Base-by-base conservation (phyloP, 441 rosid species). In the Metrosideros polymorpha region DNA sequence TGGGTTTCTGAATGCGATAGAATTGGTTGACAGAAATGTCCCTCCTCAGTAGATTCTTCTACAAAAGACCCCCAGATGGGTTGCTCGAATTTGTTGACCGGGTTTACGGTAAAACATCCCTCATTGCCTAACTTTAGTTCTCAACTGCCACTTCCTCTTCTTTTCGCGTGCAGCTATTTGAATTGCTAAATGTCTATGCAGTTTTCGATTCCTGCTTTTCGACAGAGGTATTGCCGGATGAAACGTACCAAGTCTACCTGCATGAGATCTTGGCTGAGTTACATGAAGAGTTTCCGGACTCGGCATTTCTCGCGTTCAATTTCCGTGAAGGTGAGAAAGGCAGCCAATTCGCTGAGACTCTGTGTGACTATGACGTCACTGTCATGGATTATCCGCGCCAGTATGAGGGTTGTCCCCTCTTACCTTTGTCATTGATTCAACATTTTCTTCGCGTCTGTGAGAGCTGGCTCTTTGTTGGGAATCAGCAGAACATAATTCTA, bases 131-230 rank as follows among this genome's bases (percentile, higher is more conserved):
- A 35, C n/a, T 71, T 39, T 39, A 39, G 47, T 39, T 71, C n/a
- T 39, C 79, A 39, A 85, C 54, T 71, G 79, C 55, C 83, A 17
- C 75, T 77, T 50, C 71, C 86, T 30, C 14, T 47, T 84, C 32
- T 76, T 14, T 56, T 79, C 76, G 84, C 27, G 30, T 22, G 13
- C 24, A 27, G 35, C 43, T 59, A 59, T 27, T 86, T 59, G 32
- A 1, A 79, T 63, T 82, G 6, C 55, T 49, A 49, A 50, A 19
- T 84, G 84, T 63, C 22, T 86, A 50, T 82, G 93, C 98, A 97
- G 99, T 97, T 87, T 93, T 96, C 75, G 99, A 97, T 92, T 97
- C 99, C 14, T 96, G 99, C 89, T 97, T 95, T 86, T 97, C 96
- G 32, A 95, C 99, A 84, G 99, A 97, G 88, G 99, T 95, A 45